phyloP scores from a whole-genome alignment of 192 early-diverging fungal genomes.

The Podila horticola region DNA sequence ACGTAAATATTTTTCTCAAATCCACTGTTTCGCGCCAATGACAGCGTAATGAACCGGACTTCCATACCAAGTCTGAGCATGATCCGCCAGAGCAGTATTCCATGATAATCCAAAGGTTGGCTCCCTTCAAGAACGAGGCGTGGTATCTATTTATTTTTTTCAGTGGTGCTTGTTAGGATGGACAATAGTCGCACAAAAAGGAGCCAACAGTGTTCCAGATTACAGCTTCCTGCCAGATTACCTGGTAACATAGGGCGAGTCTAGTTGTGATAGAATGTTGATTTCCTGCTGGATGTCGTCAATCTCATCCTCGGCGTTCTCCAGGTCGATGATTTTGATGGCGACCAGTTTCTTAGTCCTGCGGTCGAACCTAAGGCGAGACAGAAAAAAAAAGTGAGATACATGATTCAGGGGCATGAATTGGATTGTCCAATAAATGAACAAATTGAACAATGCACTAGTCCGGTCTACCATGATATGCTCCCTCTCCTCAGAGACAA shows the following conservation, averaged over 20 bases:
- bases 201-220: neutral
- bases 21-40: neutral
- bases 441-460: neutral
- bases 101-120: slow-evolving; percentile 98
- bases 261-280: slow-evolving; percentile 92
- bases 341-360: slow-evolving; percentile 81
- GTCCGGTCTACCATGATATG: neutral
- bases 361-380: slow-evolving; percentile 68
- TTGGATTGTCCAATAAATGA: neutral
- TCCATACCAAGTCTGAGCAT: slow-evolving; percentile 86
- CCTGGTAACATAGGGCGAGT: slow-evolving; percentile 87
- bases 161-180: neutral
- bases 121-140: slow-evolving; percentile 89
- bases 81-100: slow-evolving; percentile 96
- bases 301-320: slow-evolving; percentile 97
- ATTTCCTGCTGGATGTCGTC: slow-evolving; percentile 99
- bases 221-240: slow-evolving; percentile 16
- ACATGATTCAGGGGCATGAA: neutral
- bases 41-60: neutral
- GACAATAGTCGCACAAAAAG: neutral
- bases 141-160: slow-evolving; percentile 68
- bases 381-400: slow-evolving; percentile 45
- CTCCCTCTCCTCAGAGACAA: neutral
- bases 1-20: no score
- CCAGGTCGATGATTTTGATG: slow-evolving; percentile 98